Base-by-base conservation (phyloP, 306 rosid genomes). In the Ormosia semicastrata region DNA sequence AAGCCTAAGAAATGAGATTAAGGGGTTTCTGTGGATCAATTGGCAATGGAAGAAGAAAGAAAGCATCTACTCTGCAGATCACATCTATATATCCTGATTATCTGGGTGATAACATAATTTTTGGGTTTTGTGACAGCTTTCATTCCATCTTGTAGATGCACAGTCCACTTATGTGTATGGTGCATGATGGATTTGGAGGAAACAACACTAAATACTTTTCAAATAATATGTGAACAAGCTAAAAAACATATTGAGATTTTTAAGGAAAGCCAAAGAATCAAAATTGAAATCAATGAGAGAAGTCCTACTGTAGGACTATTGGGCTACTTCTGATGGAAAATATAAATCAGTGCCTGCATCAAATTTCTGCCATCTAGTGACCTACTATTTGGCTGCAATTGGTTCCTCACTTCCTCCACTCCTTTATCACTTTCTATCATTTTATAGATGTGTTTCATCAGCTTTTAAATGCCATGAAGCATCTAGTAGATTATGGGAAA, bases 181-280 rank as follows among this genome's bases (percentile, higher is more conserved):
- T 37, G 58, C 66, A 66, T 32, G 37, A 66, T 64, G 54, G 63
- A 66, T 36, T 36, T 47, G 47, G 60, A 75, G 77, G 53, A 82
- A 75, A 58, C 18, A 44, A 29, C 13, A 18, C 15, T 63, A 60
- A 1, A 54, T 36, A 32, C 52, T 39, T 30, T 32, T 12, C 14
- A 53, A 72, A 5, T 70, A 15, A 71, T 40, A 36, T 37, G 18
- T 56, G 18, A 67, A 29, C 60, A 41, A 43, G 60, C 39, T 14
- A 30, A 14, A 32, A 62, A 50, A 56, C 74, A 24, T 72, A 63
- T 72, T n/a, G 65, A 50, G 12, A 73, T 40, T 24, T 30, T 24
- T 24, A 24, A 24, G 34, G 13, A 18, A 74, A 32, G 47, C 24
- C 24, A 24, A 24, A 24, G 24, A 24, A 24, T 24, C 24, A 24